phyloP scores from a whole-genome alignment of 2,329 filamentous ascomycete species.

The Didymella glomerata region DNA sequence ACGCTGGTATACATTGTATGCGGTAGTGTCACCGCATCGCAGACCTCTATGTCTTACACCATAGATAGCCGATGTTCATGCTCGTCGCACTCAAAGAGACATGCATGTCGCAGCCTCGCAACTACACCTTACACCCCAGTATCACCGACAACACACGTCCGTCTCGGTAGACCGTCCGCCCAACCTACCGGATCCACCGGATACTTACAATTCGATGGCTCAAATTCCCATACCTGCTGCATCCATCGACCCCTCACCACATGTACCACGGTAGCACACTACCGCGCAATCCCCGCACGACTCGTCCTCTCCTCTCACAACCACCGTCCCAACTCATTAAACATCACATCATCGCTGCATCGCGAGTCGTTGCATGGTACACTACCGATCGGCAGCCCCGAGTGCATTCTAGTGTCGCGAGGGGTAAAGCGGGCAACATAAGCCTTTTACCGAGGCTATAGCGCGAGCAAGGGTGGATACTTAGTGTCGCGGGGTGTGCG shows the following conservation, averaged over 20 bases:
- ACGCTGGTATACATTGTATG: neutral
- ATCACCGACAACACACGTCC: neutral
- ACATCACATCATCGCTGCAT: constrained; percentile 5
- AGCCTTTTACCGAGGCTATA: constrained; percentile 16
- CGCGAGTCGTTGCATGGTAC: constrained; percentile 11
- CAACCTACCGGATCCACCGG: constrained; percentile 2
- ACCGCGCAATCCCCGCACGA: neutral
- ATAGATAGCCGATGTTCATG: neutral
- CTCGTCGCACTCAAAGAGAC: neutral
- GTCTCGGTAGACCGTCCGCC: neutral
- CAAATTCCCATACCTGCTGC: neutral
- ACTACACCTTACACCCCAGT: no score
- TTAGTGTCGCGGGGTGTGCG: constrained; percentile 20
- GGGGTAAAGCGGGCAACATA: neutral
- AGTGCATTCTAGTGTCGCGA: neutral
- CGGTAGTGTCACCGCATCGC: neutral
- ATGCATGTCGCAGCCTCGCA: neutral
- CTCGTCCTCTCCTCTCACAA: neutral
- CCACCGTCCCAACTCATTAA: neutral
- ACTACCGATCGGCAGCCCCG: constrained; percentile 22
- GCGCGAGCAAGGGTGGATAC: neutral
- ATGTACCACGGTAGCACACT: neutral
- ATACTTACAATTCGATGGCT: neutral
- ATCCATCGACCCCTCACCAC: neutral
- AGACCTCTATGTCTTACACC: neutral